A percentile compares a stretch with the other conserved stretches of the same genome.
Conservation (phyloP, 257 asterid species). For the Fraxinus americana region DNA sequence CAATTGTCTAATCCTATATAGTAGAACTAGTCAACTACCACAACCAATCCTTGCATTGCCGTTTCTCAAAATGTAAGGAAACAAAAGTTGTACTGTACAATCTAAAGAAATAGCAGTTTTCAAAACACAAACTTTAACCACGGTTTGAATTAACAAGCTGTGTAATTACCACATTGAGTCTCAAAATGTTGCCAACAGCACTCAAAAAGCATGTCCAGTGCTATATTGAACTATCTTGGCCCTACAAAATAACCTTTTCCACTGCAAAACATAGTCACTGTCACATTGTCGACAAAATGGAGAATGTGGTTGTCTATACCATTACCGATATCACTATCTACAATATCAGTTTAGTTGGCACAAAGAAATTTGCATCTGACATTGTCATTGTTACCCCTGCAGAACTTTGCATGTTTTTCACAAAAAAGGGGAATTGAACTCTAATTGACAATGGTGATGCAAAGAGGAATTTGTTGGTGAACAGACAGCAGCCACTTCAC, state of each 20-base stretch:
- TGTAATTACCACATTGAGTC: background rate
- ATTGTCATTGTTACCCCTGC: background rate
- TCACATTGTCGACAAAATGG: background rate
- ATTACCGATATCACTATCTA: background rate
- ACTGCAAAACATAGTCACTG: background rate
- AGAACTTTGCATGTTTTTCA: background rate
- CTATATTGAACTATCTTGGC: background rate
- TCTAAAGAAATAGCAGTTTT: too few species aligned
- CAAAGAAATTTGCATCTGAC: background rate
- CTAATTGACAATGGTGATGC: conserved; percentile 3
- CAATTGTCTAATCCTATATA: too few species aligned
- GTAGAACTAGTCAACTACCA: background rate
- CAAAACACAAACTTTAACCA: background rate
- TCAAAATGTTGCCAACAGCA: background rate
- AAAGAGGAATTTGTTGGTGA: background rate
- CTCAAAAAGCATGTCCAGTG: background rate
- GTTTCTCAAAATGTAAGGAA: background rate
- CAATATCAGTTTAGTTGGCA: background rate
- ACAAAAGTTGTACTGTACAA: background rate
- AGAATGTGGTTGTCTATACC: background rate
- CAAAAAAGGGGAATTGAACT: background rate
- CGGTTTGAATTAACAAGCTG: background rate
- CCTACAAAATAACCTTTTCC: background rate
- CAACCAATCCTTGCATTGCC: background rate
- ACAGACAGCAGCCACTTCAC: background rate